Base-by-base conservation (phyloP, 164 flowering plant genomes). In the Umbilicus rupestris region DNA sequence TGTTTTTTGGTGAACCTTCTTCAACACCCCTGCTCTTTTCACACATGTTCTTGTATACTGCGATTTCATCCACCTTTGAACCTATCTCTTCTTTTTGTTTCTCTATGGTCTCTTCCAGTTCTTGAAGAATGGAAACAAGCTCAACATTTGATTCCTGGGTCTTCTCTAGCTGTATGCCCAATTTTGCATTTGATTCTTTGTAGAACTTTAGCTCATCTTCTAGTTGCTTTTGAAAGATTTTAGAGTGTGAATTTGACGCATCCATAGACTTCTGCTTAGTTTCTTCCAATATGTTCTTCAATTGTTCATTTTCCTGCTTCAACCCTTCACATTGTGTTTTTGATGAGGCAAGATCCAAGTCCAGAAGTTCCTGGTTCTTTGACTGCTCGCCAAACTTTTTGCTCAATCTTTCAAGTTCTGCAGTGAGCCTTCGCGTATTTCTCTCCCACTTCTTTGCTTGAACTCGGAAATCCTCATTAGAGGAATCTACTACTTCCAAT, bases 81-180 rank as follows among this genome's bases (percentile, higher is more conserved):
- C 33, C 28, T 37, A 87, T 78, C 63, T 86, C 93, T 46, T 66
- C 41, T 70, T 73, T 84, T 78, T 91, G 97, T 42, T 76, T 78
- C 71, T 88, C 87, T 55, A 86, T 72, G 46, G 85, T 87, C 69
- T 79, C 85, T 70, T 88, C 97, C 59, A 88, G 78, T 67, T 91
- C 97, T 70, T 91, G 93, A 71, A 91, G 89, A 79, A 87, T 67
- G 28, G 90, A 77, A 74, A 88, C 77, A 73, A 91, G 88, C 80
- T 91, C 92, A 66, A 91, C 73, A 73, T 91, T 91, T 65, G 96
- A 85, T 67, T 88, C 90, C 71, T 88, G 97, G 45, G 83, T 85
- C 71, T 74, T 84, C 71, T 76, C 63, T 30, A 88, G 76, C 71
- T 87, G 95, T 44, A 79, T 41, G 39, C 81, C 39, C 73, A 91